Conservation (phyloP, 352 stramenopile genomes). For the Phytophthora nicotianae region DNA sequence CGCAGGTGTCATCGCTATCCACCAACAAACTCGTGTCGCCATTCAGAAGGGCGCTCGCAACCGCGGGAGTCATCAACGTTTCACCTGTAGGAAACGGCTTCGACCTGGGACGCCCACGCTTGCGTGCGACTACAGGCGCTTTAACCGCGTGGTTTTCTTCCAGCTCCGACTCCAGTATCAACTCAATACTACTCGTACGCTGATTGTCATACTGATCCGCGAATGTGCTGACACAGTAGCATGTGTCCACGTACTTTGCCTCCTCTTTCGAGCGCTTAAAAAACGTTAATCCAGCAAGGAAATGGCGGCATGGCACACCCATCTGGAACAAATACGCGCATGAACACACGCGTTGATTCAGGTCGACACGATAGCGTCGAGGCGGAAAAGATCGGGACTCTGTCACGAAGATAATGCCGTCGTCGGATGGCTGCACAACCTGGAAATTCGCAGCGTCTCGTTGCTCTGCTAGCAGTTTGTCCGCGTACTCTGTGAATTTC, state of each 20-base stretch:
- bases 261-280: conserved; percentile 34
- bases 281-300: conserved; percentile 34
- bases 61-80: conserved; percentile 11
- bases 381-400: conserved; percentile 43
- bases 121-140: conserved; percentile 34
- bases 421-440: conserved; percentile 38
- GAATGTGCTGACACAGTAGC: conserved; percentile 33
- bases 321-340: conserved; percentile 43
- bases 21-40: conserved; percentile 11
- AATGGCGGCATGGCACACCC: conserved; percentile 40
- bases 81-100: conserved; percentile 22
- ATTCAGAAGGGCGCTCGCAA: conserved; percentile 14
- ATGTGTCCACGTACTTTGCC: conserved; percentile 21
- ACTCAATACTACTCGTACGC: conserved; percentile 32
- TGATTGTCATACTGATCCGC: conserved; percentile 35
- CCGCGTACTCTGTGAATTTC: conserved; percentile 28
- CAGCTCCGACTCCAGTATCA: conserved; percentile 41
- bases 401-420: conserved; percentile 38
- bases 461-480: conserved; percentile 35
- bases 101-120: conserved; percentile 39
- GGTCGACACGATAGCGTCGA: conserved; percentile 39
- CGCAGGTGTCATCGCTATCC: conserved; percentile 1
- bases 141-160: conserved; percentile 33
- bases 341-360: conserved; percentile 35
- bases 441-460: conserved; percentile 40